phyloP scores from a whole-genome alignment of 2,329 filamentous ascomycete species.

The Aureobasidium sp. region DNA sequence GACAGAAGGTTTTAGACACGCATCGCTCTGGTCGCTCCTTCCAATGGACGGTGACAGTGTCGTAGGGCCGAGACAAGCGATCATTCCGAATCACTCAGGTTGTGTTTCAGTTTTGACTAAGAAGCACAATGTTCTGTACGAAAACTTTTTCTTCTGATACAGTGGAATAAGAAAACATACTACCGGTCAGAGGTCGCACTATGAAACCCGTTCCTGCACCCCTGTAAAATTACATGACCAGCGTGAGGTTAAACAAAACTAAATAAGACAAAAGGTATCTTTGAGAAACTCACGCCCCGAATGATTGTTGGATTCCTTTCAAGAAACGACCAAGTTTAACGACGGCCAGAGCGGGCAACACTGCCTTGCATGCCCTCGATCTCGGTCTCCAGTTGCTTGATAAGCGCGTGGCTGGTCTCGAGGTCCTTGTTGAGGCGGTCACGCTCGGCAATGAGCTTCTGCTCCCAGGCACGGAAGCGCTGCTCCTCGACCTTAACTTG shows the following conservation, averaged over 20 bases:
- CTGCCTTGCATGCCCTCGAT: slow-evolving; percentile 77
- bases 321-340: slow-evolving; percentile 11
- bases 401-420: slow-evolving; percentile 87
- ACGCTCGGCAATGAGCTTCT: slow-evolving; percentile 98
- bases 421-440: slow-evolving; percentile 99
- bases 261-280: slow-evolving; percentile 15
- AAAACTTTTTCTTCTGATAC: slow-evolving; percentile 13
- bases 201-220: background rate
- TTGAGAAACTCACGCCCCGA: slow-evolving; percentile 2
- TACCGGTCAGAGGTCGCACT: background rate
- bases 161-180: slow-evolving; percentile 4
- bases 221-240: slow-evolving; percentile 10
- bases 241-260: slow-evolving; percentile 6
- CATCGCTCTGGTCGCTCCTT: no score
- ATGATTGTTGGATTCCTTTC: background rate
- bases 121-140: background rate
- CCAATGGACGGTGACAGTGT: no score
- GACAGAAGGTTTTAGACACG: no score
- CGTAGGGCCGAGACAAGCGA: background rate
- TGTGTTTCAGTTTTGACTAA: background rate
- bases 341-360: slow-evolving; percentile 24
- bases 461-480: slow-evolving; percentile 98
- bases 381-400: slow-evolving; percentile 86
- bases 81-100: background rate
- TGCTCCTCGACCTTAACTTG: slow-evolving; percentile 99